Percentiles rank a stretch among this genome's conserved stretches.
phyloP scores from a whole-genome alignment of 225 moss, liverwort and hornwort species.

The Polytrichum formosum region DNA sequence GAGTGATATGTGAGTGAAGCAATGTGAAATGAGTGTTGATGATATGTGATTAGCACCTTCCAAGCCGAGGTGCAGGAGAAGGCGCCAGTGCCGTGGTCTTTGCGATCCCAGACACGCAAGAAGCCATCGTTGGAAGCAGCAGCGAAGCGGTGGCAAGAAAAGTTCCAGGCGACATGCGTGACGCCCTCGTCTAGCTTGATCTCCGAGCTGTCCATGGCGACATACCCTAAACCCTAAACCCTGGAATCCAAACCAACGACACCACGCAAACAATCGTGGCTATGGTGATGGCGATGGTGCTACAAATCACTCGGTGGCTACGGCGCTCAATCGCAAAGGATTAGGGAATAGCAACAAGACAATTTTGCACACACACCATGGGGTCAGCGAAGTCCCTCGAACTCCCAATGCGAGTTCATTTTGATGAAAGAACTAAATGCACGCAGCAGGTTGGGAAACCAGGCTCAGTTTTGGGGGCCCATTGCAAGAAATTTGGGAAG shows the following conservation, averaged over 20 bases:
- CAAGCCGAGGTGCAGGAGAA: constrained; percentile 3
- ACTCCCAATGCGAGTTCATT: no score
- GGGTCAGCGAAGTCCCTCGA: no score
- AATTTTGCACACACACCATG: no score
- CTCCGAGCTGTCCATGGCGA: neutral
- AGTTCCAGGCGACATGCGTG: neutral
- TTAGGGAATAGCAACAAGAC: no score
- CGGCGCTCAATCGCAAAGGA: no score
- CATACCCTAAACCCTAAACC: neutral
- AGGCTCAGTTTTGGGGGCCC: no score
- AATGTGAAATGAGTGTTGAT: neutral
- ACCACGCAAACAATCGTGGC: neutral
- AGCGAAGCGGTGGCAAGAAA: neutral
- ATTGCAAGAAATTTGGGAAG: no score
- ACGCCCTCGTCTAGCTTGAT: neutral
- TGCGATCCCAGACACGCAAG: neutral
- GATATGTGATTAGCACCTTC: neutral
- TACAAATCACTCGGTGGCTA: no score
- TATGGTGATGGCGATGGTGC: no score
- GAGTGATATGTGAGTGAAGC: no score
- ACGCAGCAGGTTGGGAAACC: no score
- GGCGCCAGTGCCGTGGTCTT: neutral
- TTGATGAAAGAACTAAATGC: no score
- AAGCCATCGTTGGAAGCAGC: neutral
- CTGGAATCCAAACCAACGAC: neutral